A percentile compares a stretch with the other conserved stretches of the same genome.
phyloP scores from a whole-genome alignment of 805 yeast species.

The Nakazawaea peltata region DNA sequence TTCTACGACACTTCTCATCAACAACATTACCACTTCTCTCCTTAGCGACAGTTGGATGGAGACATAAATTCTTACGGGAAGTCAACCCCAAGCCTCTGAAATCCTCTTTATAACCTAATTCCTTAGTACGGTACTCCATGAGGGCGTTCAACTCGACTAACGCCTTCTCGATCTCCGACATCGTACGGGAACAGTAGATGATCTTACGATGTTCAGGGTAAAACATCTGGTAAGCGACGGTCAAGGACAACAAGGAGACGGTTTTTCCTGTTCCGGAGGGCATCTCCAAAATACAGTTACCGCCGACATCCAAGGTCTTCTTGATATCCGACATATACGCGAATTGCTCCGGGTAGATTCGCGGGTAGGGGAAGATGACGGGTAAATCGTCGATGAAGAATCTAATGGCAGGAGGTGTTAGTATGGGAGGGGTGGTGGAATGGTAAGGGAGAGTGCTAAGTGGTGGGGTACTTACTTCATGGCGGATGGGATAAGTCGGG shows the following conservation, averaged over 20 bases:
- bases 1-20: slow-evolving; percentile 91
- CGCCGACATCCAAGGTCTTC: slow-evolving; percentile 90
- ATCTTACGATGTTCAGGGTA: slow-evolving; percentile 93
- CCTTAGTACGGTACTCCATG: slow-evolving; percentile 80
- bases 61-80: slow-evolving; percentile 87
- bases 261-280: slow-evolving; percentile 99
- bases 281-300: slow-evolving; percentile 95
- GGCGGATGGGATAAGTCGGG: too few species aligned
- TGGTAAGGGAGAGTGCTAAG: not conserved
- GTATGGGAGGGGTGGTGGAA: too few species aligned
- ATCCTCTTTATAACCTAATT: slow-evolving; percentile 81
- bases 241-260: slow-evolving; percentile 79
- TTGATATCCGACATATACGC: slow-evolving; percentile 96
- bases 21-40: slow-evolving; percentile 89
- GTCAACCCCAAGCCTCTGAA: slow-evolving; percentile 93
- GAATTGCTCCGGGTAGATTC: slow-evolving; percentile 96
- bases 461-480: slow-evolving; percentile 2
- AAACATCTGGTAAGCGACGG: slow-evolving; percentile 90
- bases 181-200: slow-evolving; percentile 97
- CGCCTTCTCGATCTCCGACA: slow-evolving; percentile 98
- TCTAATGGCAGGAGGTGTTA: slow-evolving; percentile 34
- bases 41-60: slow-evolving; percentile 80
- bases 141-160: slow-evolving; percentile 80
- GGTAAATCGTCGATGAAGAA: slow-evolving; percentile 95
- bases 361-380: slow-evolving; percentile 91